Conservation (phyloP, 1,284 basidiomycete species). For the Naganishia liquefaciens region DNA sequence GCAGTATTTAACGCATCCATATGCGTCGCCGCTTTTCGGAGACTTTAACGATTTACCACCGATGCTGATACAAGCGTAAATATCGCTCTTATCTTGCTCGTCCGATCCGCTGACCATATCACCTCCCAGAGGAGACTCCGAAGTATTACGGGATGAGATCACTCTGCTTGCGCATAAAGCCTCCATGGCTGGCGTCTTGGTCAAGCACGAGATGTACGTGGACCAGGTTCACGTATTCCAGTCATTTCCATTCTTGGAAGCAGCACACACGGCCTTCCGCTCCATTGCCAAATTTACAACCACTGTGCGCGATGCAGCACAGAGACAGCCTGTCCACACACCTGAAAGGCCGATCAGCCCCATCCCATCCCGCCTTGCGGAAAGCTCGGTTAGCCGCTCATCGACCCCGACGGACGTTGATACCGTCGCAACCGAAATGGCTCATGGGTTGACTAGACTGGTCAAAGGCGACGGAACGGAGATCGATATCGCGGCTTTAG, state of each 20-base stretch:
- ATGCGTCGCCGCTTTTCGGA: conserved; percentile 94
- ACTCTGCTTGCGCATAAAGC: conserved; percentile 94
- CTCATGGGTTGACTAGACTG: conserved; percentile 22
- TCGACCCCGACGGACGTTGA: conserved; percentile 28
- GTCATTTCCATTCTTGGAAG: conserved; percentile 76
- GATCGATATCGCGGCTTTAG: conserved; percentile 16
- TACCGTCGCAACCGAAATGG: conserved; percentile 31
- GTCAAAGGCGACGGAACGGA: conserved; percentile 35
- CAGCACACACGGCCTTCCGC: conserved; percentile 70
- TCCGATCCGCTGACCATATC: conserved; percentile 1
- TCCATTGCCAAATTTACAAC: conserved; percentile 75
- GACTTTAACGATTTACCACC: conserved; percentile 85
- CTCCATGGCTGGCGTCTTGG: conserved; percentile 77
- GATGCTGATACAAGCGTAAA: conserved; percentile 75
- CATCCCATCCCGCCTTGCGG: background rate
- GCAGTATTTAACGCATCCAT: conserved; percentile 88
- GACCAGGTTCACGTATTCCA: conserved; percentile 93
- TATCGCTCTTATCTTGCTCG: background rate
- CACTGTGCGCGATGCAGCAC: conserved; percentile 48
- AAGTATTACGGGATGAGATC: conserved; percentile 89
- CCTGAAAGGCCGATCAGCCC: background rate
- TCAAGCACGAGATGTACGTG: conserved; percentile 89
- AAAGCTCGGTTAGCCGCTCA: background rate
- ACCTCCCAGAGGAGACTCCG: conserved; percentile 70
- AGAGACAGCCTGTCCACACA: background rate